phyloP scores from a whole-genome alignment of 805 yeast species.

The Maudiozyma turicensis region DNA sequence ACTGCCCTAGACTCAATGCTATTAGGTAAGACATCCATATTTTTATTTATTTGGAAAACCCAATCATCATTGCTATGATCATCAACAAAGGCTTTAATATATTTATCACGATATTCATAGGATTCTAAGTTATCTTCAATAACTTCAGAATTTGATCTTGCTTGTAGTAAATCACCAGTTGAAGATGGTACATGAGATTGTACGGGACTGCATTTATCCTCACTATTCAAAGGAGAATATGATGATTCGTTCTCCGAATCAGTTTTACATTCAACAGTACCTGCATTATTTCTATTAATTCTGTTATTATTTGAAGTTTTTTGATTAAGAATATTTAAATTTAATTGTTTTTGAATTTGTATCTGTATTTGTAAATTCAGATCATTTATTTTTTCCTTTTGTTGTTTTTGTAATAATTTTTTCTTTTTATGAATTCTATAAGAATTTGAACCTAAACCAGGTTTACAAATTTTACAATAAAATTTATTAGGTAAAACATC shows the following conservation, averaged over 20 bases:
- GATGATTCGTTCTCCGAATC: background rate
- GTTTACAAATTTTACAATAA: slow-evolving; percentile 69
- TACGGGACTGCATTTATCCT: background rate
- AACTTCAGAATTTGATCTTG: background rate
- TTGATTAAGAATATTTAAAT: slow-evolving; percentile 2
- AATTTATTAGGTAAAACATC: slow-evolving; percentile 72
- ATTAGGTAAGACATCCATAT: background rate
- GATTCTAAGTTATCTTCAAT: background rate
- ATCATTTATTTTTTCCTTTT: slow-evolving; percentile 1
- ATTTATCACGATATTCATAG: slow-evolving; percentile 30
- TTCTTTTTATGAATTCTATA: slow-evolving; percentile 9
- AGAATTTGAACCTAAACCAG: slow-evolving; percentile 13
- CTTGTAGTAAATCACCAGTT: background rate
- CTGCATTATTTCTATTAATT: background rate
- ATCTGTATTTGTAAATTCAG: slow-evolving; percentile 1
- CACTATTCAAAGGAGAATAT: slow-evolving; percentile 1
- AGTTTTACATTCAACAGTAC: background rate
- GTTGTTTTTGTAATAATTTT: slow-evolving; percentile 3
- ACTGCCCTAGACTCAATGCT: background rate
- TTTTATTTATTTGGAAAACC: slow-evolving; percentile 17
- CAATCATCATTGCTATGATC: slow-evolving; percentile 39
- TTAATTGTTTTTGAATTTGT: slow-evolving; percentile 1
- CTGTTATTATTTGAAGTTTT: background rate
- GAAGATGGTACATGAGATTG: background rate
- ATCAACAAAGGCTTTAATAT: slow-evolving; percentile 38